Evolutionary conservation across 352 stramenopile species (phyloP), one percentile per base, ranked within the genome.

Genomic region (Pythium dissimile): DNA sequence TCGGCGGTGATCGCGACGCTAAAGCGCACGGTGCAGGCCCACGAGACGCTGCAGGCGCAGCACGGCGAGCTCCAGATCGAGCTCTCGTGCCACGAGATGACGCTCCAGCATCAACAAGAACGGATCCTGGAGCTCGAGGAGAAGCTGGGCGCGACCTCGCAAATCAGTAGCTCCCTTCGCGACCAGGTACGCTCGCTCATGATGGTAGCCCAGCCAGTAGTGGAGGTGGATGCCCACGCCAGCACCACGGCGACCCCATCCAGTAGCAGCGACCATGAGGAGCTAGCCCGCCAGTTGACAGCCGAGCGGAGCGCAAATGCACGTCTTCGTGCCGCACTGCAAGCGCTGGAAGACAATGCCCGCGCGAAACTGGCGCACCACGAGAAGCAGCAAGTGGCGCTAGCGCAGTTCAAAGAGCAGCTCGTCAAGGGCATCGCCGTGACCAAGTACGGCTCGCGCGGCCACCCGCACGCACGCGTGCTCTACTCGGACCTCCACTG

Each of bases 371-470:
- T 67, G 11, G 71, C 71, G 27, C 48, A 57, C 9, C 51, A 80
- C 39, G 56, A 35, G 16, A 73, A 69, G 18, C 76, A 86, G 8
- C 64, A 76, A 23, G 63, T 77, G 27, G 66, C 70, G 37, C 71
- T 89, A 3, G 39, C 54, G 15, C 67, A 79, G 41, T 86, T 86
- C 63, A 89, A 89, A 63, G 62, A 72, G 52, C 66, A 81, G 31
- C 69, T 87, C 34, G 69, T 69, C 26, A 66, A 59, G 9, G 79
- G 76, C 24, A 63, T 89, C 43, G 56, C 72, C 1, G 70, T 87
- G 24, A 83, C 64, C 50, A 87, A 87, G 65, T 84, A 80, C 57
- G 74, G 74, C 5, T 27, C 76, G 3, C 69, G 69, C 0, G 76
- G 76, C 23, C 70, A 64, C 3, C 76, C 76, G 20, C 74, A 86